Evolutionary conservation across 768 basidiomycete species (phyloP).

Genomic region (Megacollybia marginata): DNA sequence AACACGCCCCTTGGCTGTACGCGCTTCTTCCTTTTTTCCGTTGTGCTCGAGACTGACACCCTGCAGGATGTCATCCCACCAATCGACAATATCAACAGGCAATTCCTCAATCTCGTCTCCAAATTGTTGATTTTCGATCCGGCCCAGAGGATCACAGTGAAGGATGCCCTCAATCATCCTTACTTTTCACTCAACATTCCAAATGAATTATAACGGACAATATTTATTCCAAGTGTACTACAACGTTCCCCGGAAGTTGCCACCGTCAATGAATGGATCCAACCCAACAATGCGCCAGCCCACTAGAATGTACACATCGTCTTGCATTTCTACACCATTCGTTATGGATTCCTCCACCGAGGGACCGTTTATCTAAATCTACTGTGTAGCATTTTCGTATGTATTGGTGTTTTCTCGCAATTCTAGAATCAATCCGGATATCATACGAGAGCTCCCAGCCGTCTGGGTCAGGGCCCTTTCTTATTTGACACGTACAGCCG

Average conservation of each 20-base stretch:
- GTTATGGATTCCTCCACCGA: no score
- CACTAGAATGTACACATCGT: no score
- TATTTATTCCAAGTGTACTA: neutral
- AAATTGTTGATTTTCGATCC: conserved; percentile 89
- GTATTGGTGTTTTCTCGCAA: neutral
- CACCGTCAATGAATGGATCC: no score
- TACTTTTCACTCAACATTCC: conserved; percentile 72
- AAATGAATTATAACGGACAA: conserved; percentile 46
- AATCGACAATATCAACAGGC: conserved; percentile 62
- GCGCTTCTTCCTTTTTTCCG: conserved; percentile 16
- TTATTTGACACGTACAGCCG: no score
- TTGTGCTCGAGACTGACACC: neutral
- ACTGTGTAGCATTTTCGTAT: conserved; percentile 1
- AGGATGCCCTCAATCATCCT: conserved; percentile 80
- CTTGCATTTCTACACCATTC: no score
- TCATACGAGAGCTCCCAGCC: no score
- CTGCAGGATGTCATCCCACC: conserved; percentile 78
- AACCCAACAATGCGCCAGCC: no score
- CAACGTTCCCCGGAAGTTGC: no score
- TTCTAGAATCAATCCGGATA: no score
- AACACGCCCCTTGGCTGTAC: conserved; percentile 69
- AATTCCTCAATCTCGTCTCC: conserved; percentile 84
- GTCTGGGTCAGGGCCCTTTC: no score
- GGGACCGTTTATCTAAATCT: neutral
- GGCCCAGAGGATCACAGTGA: conserved; percentile 77